These are phyloP conservation scores for Mucor saturninus DNA, from an alignment of 371 early-diverging fungal species.

Conservation along the genomic window DNA sequence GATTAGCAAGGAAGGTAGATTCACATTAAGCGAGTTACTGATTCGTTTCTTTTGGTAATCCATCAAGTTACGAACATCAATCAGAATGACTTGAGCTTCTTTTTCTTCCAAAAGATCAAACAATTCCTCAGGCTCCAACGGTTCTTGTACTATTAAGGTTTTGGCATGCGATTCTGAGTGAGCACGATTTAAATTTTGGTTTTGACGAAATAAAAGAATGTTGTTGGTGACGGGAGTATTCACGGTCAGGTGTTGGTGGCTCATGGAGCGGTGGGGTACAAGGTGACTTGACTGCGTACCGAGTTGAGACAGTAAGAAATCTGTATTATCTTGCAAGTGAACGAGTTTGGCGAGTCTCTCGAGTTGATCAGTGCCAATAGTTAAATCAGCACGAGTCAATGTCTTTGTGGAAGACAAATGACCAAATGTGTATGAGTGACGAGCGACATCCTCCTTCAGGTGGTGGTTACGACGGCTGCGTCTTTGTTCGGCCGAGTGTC, in stretches of 20 bases:
- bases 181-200: slow-evolving; percentile 18
- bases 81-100: slow-evolving; percentile 29
- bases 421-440: slow-evolving; percentile 38
- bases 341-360: slow-evolving; percentile 19
- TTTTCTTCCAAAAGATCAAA: slow-evolving; percentile 13
- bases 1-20: slow-evolving; percentile 63
- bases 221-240: slow-evolving; percentile 4
- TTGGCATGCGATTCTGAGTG: slow-evolving; percentile 26
- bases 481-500: slow-evolving; percentile 34
- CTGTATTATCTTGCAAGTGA: slow-evolving; percentile 8
- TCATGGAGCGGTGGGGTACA: slow-evolving; percentile 39
- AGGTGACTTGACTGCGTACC: slow-evolving; percentile 15
- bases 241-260: slow-evolving; percentile 33
- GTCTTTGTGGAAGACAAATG: slow-evolving; percentile 20
- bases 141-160: slow-evolving; percentile 10
- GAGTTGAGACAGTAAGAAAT: slow-evolving; percentile 14
- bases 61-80: slow-evolving; percentile 53
- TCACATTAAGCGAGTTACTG: slow-evolving; percentile 61
- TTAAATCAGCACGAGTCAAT: slow-evolving; percentile 16
- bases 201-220: slow-evolving; percentile 7
- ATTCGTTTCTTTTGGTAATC: slow-evolving; percentile 49
- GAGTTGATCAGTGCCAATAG: slow-evolving; percentile 13
- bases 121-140: slow-evolving; percentile 32
- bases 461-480: slow-evolving; percentile 13
- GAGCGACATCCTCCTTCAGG: slow-evolving; percentile 12